Percentiles rank a stretch among this genome's conserved stretches.
Evolutionary conservation across 306 rosid species (phyloP).

Genomic region (Macrotyloma uniflorum): DNA sequence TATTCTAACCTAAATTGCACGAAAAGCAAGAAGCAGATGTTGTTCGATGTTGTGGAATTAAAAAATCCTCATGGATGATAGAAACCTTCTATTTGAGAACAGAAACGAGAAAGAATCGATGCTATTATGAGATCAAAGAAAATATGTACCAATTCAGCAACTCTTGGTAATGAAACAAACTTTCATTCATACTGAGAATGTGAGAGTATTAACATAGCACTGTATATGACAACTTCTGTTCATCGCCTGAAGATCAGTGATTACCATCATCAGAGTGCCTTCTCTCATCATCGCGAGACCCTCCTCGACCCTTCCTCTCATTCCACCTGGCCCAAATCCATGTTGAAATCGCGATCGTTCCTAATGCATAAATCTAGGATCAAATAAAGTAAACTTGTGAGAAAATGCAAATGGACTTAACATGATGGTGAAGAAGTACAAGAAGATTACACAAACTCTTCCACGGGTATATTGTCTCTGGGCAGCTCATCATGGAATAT

Average conservation of each 20-base stretch:
- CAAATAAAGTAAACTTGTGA: neutral
- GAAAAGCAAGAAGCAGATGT: too few species aligned
- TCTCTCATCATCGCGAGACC: conserved; percentile 51
- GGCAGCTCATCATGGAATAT: neutral
- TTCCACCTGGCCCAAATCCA: conserved; percentile 94
- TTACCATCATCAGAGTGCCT: conserved; percentile 41
- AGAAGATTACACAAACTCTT: neutral
- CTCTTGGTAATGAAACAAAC: conserved; percentile 26
- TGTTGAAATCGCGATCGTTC: conserved; percentile 60
- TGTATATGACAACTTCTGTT: conserved; percentile 42
- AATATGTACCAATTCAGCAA: conserved; percentile 20
- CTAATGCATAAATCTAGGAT: conserved; percentile 77
- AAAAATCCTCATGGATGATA: too few species aligned
- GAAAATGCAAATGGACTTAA: neutral
- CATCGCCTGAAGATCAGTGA: conserved; percentile 22
- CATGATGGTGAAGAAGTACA: neutral
- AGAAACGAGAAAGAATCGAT: neutral
- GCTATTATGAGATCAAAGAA: neutral
- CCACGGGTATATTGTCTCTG: neutral
- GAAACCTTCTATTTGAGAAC: neutral
- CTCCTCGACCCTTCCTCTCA: conserved; percentile 65
- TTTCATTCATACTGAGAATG: conserved; percentile 9
- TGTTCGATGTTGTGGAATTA: too few species aligned
- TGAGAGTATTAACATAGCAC: conserved; percentile 8
- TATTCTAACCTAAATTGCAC: too few species aligned